Evolutionary conservation across 225 moss, liverwort and hornwort species (phyloP).

Genomic region (Takakia lepidozioides): DNA sequence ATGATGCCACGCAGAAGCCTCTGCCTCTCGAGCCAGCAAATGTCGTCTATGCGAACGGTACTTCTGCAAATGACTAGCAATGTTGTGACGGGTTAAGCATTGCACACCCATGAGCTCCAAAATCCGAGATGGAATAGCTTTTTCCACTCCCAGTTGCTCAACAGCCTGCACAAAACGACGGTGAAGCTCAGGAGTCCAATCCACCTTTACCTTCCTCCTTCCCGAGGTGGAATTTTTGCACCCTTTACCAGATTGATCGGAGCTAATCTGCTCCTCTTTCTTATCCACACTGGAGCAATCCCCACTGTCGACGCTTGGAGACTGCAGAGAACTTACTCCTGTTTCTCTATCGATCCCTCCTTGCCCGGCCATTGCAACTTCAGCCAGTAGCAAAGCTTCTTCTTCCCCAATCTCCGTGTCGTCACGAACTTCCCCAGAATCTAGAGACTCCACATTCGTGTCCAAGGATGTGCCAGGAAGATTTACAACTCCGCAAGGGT

Average conservation of each 20-base stretch:
- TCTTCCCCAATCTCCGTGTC: slow-evolving; percentile 74
- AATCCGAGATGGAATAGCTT: slow-evolving; percentile 93
- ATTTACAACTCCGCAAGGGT: no score
- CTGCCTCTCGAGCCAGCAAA: slow-evolving; percentile 84
- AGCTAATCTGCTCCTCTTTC: slow-evolving; percentile 38
- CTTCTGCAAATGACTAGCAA: slow-evolving; percentile 98
- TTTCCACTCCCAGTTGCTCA: slow-evolving; percentile 95
- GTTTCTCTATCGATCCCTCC: no score
- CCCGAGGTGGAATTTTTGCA: slow-evolving; percentile 46
- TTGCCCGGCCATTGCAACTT: slow-evolving; percentile 61
- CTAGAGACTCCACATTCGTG: no score
- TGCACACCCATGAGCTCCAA: slow-evolving; percentile 96
- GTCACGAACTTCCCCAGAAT: no score
- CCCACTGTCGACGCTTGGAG: slow-evolving; percentile 63
- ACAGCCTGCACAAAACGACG: slow-evolving; percentile 98
- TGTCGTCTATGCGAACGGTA: slow-evolving; percentile 96
- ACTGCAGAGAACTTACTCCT: no score
- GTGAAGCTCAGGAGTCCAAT: slow-evolving; percentile 98
- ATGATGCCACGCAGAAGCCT: slow-evolving; percentile 95
- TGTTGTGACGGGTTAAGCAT: slow-evolving; percentile 95
- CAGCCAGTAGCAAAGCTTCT: slow-evolving; percentile 78
- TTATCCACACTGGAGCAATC: slow-evolving; percentile 77
- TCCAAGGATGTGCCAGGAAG: no score
- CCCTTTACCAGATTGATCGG: slow-evolving; percentile 31
- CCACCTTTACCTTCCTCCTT: slow-evolving; percentile 92